A percentile compares a stretch with the other conserved stretches of the same genome.
Conservation (phyloP, 805 yeast genomes). For the Candida multigemmis region DNA sequence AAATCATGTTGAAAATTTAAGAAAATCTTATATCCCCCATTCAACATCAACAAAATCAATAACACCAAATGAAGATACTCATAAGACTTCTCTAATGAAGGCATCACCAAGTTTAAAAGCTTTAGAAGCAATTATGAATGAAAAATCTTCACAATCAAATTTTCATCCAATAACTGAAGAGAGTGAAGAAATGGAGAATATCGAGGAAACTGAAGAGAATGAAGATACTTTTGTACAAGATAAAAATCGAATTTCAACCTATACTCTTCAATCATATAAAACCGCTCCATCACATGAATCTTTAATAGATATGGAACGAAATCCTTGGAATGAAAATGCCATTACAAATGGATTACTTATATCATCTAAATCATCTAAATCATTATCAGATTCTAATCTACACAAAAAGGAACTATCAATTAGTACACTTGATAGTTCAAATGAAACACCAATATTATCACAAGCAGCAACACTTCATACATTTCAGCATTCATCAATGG, state of each 20-base stretch:
- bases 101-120: conserved; percentile 34
- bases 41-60: conserved; percentile 5
- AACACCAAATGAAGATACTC: conserved; percentile 1
- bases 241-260: neutral
- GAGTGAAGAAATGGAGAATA: conserved; percentile 1
- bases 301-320: no score
- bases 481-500: no score
- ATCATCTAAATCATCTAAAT: no score
- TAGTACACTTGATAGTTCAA: no score
- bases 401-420: no score
- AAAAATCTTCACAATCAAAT: conserved; percentile 6
- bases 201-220: conserved; percentile 6
- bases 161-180: conserved; percentile 3
- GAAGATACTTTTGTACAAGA: conserved; percentile 18
- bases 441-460: no score
- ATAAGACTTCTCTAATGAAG: conserved; percentile 21
- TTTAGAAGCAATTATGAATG: conserved; percentile 23
- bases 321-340: no score
- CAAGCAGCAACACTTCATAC: no score
- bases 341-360: no score
- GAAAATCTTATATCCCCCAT: conserved; percentile 16
- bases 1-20: conserved; percentile 9
- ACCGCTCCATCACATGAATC: no score
- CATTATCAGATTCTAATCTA: no score
- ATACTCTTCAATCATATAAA: no score